Percentiles rank a stretch among this genome's conserved stretches.
Evolutionary conservation across 78 protist genomes (phyloP).

Genomic region (Dictyostelium purpureum): DNA sequence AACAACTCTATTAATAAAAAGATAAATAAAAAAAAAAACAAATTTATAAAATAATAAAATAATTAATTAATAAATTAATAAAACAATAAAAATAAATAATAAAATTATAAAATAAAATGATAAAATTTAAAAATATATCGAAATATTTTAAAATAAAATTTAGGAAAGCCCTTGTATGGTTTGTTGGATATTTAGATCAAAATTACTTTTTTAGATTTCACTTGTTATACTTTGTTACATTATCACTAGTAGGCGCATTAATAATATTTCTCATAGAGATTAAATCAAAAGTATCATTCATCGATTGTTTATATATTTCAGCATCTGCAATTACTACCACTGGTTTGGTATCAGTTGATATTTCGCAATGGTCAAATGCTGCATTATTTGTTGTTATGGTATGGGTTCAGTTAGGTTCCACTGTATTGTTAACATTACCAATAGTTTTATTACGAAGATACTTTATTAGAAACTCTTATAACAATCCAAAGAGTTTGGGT

Average conservation of each 20-base stretch:
- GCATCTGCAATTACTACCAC: constrained; percentile 24
- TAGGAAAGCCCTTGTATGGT: neutral
- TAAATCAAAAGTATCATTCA: neutral
- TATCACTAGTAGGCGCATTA: constrained; percentile 13
- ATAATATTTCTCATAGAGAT: neutral
- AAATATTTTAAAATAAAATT: neutral
- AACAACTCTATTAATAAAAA: no score
- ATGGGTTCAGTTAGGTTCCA: constrained; percentile 14
- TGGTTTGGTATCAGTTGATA: constrained; percentile 34
- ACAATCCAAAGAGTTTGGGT: neutral
- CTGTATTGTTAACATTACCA: constrained; percentile 33
- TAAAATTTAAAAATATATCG: neutral
- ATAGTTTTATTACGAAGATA: constrained; percentile 25
- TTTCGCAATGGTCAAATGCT: neutral
- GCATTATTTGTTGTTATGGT: neutral
- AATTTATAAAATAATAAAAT: no score
- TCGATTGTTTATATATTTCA: constrained; percentile 13
- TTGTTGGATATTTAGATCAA: neutral
- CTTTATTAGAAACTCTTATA: neutral
- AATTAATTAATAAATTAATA: no score
- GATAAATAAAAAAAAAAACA: no score
- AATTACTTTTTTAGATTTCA: constrained; percentile 48
- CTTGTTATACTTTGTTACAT: constrained; percentile 24
- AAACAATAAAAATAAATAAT: no score
- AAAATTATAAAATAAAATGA: no score